These are phyloP conservation scores for Limnomonas spitsbergensis DNA, from an alignment of 139 green algal genomes.

Conservation along the genomic window DNA sequence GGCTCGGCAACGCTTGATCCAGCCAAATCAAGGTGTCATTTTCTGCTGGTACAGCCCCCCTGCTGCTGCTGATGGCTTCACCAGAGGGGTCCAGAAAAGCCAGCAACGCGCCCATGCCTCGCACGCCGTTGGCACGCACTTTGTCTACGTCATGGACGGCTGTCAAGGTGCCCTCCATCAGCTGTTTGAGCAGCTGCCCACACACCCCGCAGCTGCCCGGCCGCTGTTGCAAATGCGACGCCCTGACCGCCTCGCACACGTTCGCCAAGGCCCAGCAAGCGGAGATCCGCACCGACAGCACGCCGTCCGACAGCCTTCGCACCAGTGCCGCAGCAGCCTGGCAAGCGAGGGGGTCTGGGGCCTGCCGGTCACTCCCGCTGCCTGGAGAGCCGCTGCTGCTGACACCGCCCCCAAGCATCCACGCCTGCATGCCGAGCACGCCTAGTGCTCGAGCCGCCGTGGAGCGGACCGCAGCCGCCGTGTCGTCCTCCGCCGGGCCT, in stretches of 20 bases:
- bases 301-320: constrained; percentile 6
- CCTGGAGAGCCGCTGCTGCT: neutral
- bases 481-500: neutral
- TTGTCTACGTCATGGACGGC: constrained; percentile 60
- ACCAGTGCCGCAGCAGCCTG: neutral
- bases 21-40: constrained; percentile 43
- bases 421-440: neutral
- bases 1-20: constrained; percentile 21
- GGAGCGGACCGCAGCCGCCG: neutral
- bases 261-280: constrained; percentile 54
- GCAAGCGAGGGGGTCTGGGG: no score
- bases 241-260: constrained; percentile 36
- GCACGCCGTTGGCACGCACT: constrained; percentile 52
- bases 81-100: constrained; percentile 21
- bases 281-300: constrained; percentile 50
- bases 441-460: neutral
- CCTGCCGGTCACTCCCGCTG: no score
- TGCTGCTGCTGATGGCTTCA: no score
- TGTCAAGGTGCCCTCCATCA: constrained; percentile 37
- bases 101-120: constrained; percentile 54
- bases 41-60: no score
- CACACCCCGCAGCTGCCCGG: neutral
- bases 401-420: neutral
- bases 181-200: neutral
- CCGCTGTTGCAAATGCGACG: neutral